Percentiles rank a stretch among this genome's conserved stretches.
phyloP scores from a whole-genome alignment of 2,329 filamentous ascomycete species.

The Ceratocystis ficicola region DNA sequence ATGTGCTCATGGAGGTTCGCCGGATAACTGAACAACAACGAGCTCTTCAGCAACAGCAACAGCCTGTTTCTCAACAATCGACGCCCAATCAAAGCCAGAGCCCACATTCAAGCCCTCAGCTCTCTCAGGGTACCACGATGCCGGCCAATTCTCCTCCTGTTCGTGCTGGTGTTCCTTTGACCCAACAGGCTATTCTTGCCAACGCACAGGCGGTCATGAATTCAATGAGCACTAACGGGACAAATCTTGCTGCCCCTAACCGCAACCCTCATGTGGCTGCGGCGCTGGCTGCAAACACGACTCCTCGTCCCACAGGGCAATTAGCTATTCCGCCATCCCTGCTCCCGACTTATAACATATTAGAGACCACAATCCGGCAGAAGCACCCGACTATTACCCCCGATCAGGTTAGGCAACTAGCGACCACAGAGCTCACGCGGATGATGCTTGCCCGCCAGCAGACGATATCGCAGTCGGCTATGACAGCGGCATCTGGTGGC shows the following conservation, averaged over 20 bases:
- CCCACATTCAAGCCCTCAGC: constrained; percentile 32
- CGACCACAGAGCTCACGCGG: constrained; percentile 39
- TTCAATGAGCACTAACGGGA: constrained; percentile 19
- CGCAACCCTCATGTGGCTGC: constrained; percentile 13
- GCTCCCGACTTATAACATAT: constrained; percentile 30
- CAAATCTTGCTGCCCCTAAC: constrained; percentile 20
- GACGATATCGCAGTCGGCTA: constrained; percentile 37
- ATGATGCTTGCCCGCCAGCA: constrained; percentile 38
- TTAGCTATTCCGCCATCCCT: constrained; percentile 17
- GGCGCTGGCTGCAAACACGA: constrained; percentile 6
- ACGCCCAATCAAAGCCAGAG: constrained; percentile 27
- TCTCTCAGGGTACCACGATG: constrained; percentile 33
- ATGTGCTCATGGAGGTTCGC: constrained; percentile 50
- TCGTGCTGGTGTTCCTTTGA: constrained; percentile 15
- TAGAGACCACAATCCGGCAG: constrained; percentile 41
- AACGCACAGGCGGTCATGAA: constrained; percentile 15
- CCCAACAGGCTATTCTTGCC: constrained; percentile 19
- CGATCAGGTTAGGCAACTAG: constrained; percentile 40
- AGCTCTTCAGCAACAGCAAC: constrained; percentile 38
- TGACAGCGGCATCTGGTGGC: constrained; percentile 44
- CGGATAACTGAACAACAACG: constrained; percentile 55
- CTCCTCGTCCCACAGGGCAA: constrained; percentile 24
- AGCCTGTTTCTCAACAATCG: constrained; percentile 27
- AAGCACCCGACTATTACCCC: constrained; percentile 41
- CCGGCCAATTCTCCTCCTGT: constrained; percentile 28